Base-by-base conservation (phyloP, 192 early-diverging fungal species). In the Mortierella claussenii region DNA sequence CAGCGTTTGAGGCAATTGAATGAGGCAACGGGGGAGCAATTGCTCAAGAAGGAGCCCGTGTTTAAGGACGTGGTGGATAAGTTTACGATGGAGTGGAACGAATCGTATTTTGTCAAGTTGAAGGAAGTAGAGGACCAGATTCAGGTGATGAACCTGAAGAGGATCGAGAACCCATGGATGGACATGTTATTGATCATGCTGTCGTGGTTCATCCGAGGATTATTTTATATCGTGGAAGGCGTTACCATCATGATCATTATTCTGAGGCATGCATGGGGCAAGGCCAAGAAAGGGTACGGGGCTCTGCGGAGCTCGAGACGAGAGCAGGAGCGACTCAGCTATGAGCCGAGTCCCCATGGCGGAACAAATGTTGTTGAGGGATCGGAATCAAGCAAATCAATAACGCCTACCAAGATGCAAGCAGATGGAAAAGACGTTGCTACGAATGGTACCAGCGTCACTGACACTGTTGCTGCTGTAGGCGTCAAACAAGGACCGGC, bases 111-210 rank as follows among this genome's bases (percentile, higher is more conserved):
- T 42, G 65, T 67, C 49, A 52, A 54, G 28, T 44, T 76, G 21
- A 76, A 76, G 53, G 73, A 76, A 24, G 73, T 76, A 0, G 73
- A 76, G 45, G 73, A 76, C 30, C 73, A 76, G 40, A 76, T 76
- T 31, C 73, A 76, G 40, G 37, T 61, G 24, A 76, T 76, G 73
- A 76, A 76, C 58, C 23, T 67, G 27, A 76, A 76, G 53, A 51
- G 73, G 32, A 76, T 76, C 18, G 73, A 76, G 48, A 76, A 76
- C 47, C 73, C 73, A 2, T 76, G 73, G 73, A 67, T 76, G 73
- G 73, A 76, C 30, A 67, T 76, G 64, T 49, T 76, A 27, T 21
- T 76, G 51, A 76, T 76, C 46, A 76, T 76, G 73, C 33, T 76
- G 44, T 76, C 73, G 9, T 76, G 73, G 73, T 27, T 76, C 12